A percentile compares a stretch with the other conserved stretches of the same genome.
Conservation (phyloP, 2,329 filamentous ascomycete genomes). For the Kalmusia sp. region DNA sequence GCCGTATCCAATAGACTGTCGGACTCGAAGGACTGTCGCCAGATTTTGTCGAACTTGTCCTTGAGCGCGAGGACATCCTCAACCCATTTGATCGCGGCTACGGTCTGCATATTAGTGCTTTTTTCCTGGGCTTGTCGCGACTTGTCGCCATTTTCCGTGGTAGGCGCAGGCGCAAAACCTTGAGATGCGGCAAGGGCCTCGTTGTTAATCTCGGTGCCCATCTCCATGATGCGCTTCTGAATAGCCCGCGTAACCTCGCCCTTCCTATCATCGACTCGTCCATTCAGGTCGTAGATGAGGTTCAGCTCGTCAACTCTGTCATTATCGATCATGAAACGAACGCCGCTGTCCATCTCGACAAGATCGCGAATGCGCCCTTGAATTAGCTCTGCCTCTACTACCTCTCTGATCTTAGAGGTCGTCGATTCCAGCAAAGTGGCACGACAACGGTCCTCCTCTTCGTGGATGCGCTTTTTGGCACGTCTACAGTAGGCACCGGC, state of each 20-base stretch:
- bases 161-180: conserved; percentile 49
- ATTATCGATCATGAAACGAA: conserved; percentile 90
- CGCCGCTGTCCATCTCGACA: conserved; percentile 83
- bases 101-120: conserved; percentile 77
- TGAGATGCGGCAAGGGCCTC: conserved; percentile 62
- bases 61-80: conserved; percentile 87
- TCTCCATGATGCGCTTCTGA: conserved; percentile 76
- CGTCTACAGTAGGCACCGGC: conserved; percentile 82
- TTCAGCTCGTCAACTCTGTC: conserved; percentile 78
- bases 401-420: conserved; percentile 72
- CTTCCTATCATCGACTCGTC: conserved; percentile 78
- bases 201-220: conserved; percentile 85
- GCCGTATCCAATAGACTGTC: conserved; percentile 82
- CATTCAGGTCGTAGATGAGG: conserved; percentile 82
- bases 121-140: conserved; percentile 53
- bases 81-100: conserved; percentile 92
- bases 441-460: conserved; percentile 83
- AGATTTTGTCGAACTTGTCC: conserved; percentile 86
- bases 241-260: conserved; percentile 72
- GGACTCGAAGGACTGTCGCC: conserved; percentile 72
- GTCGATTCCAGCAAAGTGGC: conserved; percentile 81
- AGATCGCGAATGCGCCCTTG: conserved; percentile 79
- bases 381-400: conserved; percentile 85
- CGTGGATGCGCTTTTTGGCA: conserved; percentile 74
- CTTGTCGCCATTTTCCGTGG: conserved; percentile 59